These are phyloP conservation scores for Suhomyces prunicola DNA, from an alignment of 805 yeast species.

Conservation along the genomic window DNA sequence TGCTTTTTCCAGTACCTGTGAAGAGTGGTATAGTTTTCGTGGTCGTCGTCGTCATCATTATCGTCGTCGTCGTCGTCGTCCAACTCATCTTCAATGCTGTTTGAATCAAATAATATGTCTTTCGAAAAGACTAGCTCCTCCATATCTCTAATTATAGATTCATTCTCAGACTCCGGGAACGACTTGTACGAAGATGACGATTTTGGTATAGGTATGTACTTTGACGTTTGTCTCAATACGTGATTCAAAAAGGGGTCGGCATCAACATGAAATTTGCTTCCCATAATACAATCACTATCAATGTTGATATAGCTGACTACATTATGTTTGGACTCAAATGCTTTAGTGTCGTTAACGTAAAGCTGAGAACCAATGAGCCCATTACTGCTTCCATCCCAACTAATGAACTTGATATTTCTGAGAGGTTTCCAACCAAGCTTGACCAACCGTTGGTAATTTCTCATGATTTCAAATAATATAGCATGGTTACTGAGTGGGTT, in stretches of 20 bases:
- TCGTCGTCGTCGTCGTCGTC: conserved; percentile 11
- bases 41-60: conserved; percentile 14
- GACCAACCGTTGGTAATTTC: conserved; percentile 29
- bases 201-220: conserved; percentile 31
- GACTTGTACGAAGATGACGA: conserved; percentile 17
- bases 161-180: conserved; percentile 11
- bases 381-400: conserved; percentile 39
- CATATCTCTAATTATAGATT: background rate
- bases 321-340: conserved; percentile 21
- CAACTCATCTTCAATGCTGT: background rate
- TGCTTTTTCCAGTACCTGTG: conserved; percentile 36
- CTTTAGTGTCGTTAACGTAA: conserved; percentile 17
- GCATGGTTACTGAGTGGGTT: conserved; percentile 41
- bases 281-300: conserved; percentile 38
- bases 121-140: background rate
- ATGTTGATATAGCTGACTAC: conserved; percentile 36
- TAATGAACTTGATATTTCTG: conserved; percentile 36
- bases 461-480: conserved; percentile 36
- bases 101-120: background rate
- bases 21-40: conserved; percentile 24
- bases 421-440: conserved; percentile 42
- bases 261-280: conserved; percentile 33
- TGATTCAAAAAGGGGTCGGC: conserved; percentile 36
- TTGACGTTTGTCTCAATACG: conserved; percentile 25
- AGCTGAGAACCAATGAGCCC: conserved; percentile 32